Conservation (phyloP, 176 grass and related monocot species). For the Juncus effusus region DNA sequence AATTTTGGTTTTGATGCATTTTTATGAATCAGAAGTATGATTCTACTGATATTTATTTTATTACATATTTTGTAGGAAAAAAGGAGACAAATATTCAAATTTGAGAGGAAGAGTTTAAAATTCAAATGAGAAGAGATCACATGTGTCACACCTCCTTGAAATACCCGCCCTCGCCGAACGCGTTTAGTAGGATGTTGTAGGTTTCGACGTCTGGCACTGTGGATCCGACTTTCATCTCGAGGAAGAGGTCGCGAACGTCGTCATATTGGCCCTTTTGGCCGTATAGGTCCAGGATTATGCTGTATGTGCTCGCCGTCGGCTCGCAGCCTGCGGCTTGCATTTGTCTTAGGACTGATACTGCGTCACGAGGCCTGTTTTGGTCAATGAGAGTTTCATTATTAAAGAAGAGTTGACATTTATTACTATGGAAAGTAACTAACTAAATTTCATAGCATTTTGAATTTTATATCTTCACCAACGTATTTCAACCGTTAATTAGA, state of each 20-base stretch:
- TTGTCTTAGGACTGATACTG: conserved; percentile 60
- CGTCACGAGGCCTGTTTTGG: conserved; percentile 51
- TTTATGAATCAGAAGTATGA: too few species aligned
- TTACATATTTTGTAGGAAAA: too few species aligned
- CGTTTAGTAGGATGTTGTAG: conserved; percentile 81
- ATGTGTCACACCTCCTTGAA: conserved; percentile 49
- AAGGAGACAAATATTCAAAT: too few species aligned
- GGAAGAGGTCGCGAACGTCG: conserved; percentile 76
- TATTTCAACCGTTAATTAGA: too few species aligned
- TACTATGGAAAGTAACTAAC: too few species aligned
- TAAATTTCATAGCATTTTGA: too few species aligned
- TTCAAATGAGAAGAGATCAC: too few species aligned
- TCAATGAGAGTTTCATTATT: conserved; percentile 44
- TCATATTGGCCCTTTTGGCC: conserved; percentile 69
- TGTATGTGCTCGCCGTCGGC: conserved; percentile 67
- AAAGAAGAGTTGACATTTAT: too few species aligned
- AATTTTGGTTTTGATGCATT: too few species aligned
- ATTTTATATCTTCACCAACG: too few species aligned
- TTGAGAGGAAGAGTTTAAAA: too few species aligned
- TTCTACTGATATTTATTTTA: too few species aligned
- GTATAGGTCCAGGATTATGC: conserved; percentile 74
- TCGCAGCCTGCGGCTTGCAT: conserved; percentile 80
- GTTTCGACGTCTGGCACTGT: conserved; percentile 71
- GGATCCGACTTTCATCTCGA: conserved; percentile 72
- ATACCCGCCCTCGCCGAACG: conserved; percentile 83